These are phyloP conservation scores for Entelexis paramagnoliae DNA, from an alignment of 1,139 yeast genomes.

Conservation along the genomic window DNA sequence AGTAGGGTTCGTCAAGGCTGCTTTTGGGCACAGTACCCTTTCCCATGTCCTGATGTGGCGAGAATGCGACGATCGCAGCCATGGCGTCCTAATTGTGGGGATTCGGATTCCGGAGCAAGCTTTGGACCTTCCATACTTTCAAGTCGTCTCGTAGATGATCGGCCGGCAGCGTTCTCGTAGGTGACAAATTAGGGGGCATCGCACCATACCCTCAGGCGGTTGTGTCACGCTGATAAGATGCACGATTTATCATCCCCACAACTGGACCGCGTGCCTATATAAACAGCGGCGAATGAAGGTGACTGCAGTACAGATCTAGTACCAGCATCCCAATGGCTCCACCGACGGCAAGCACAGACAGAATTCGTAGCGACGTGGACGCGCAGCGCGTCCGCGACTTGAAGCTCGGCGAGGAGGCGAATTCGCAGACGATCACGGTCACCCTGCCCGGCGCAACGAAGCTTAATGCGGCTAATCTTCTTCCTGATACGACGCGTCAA, in stretches of 20 bases:
- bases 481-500: constrained; percentile 35
- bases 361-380: not conserved
- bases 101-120: too few species aligned
- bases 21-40: too few species aligned
- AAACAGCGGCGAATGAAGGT: not conserved
- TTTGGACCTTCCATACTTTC: too few species aligned
- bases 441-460: not conserved
- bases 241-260: not conserved
- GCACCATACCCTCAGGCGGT: constrained; percentile 5
- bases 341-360: too few species aligned
- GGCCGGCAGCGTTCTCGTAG: too few species aligned
- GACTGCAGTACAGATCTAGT: too few species aligned
- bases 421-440: not conserved
- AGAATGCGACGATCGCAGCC: too few species aligned
- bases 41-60: too few species aligned
- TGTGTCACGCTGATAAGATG: constrained; percentile 1
- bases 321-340: not conserved
- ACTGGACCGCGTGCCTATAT: not conserved
- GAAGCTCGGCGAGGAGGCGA: not conserved
- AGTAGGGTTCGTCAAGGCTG: too few species aligned
- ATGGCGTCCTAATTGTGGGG: too few species aligned
- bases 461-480: constrained; percentile 23
- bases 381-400: not conserved
- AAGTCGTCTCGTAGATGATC: too few species aligned
- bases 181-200: not conserved